Base-by-base conservation (phyloP, 805 yeast species). In the Ogataea methanolica region DNA sequence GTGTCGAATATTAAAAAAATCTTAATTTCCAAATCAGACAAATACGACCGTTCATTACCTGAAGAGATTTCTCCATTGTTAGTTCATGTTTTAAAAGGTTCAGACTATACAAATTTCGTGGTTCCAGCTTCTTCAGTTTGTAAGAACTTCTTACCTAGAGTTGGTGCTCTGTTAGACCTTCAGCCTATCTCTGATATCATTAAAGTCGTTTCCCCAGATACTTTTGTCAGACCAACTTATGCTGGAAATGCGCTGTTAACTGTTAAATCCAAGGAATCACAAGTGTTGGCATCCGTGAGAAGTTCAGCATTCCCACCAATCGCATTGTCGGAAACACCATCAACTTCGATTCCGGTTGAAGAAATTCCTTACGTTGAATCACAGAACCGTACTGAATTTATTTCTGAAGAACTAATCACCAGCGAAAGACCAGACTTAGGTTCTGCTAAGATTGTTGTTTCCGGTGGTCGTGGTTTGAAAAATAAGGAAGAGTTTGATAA, bases 381-480 rank as follows among this genome's bases (percentile, higher is more conserved):
- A 9, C 61, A 61, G 14, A 65, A 65, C 52, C 57, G 73, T 44
- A 70, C 82, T 5, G 77, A 79, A 53, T 91, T 90, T 76, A 85
- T 87, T 31, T 77, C 87, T 41, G 96, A 88, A 66, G 78, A 83
- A 53, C 69, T 94, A 43, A 72, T 84, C 43, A 76, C 83, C 55
- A 80, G 87, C 42, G 96, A 86, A 61, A 83, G 97, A 63, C 97
- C 98, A 42, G 98, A 94, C 55, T 78, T 92, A 49, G 85, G 86
- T 7, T 79, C 96, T 19, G 97, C 99, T 6, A 67, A 80, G 47
- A 73, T 71, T 31, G 94, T 92, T 34, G 88, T 92, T 29, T 74
- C 96, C 23, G 99, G 99, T 37, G 99, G 99, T 39, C 82, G 97
- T 59, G 98, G 96, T 36, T 79, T 92, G 57, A 89, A 91, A 67